Conservation (phyloP, 352 stramenopile genomes). For the Phytophthora agathidicida region DNA sequence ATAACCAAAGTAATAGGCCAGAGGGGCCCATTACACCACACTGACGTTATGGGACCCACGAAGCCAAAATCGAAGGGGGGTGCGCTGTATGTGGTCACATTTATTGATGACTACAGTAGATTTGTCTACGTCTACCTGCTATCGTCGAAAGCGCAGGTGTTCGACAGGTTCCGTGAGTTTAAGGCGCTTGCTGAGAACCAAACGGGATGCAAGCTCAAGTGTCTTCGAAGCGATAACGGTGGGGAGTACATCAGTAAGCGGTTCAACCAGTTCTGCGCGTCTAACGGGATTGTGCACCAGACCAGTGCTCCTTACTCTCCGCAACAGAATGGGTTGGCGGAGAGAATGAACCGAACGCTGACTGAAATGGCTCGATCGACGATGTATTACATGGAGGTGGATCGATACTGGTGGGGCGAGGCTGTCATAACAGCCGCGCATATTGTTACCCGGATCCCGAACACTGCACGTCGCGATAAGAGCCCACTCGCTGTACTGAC, state of each 20-base stretch:
- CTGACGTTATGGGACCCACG: slow-evolving; percentile 20
- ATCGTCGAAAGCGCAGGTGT: slow-evolving; percentile 3
- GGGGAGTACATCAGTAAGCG: background rate
- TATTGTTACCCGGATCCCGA: background rate
- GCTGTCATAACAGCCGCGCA: background rate
- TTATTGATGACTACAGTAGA: slow-evolving; percentile 29
- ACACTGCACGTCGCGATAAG: no score
- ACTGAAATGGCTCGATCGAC: no score
- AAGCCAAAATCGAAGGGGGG: slow-evolving; percentile 7
- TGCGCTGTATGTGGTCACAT: slow-evolving; percentile 18
- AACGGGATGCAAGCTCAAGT: background rate
- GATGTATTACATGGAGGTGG: background rate
- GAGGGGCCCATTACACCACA: no score
- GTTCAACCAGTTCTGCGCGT: background rate
- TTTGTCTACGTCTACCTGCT: slow-evolving; percentile 11
- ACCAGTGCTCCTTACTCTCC: background rate
- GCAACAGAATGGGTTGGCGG: no score
- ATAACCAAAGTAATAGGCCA: no score
- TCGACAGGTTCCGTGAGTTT: slow-evolving; percentile 14
- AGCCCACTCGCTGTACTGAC: no score
- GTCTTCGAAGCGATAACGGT: background rate
- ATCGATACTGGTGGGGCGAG: background rate
- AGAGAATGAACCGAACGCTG: no score
- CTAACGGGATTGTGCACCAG: background rate
- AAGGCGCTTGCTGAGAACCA: background rate